Base-by-base conservation (phyloP, 345 rosid species). In the Aquilaria yunnanensis region DNA sequence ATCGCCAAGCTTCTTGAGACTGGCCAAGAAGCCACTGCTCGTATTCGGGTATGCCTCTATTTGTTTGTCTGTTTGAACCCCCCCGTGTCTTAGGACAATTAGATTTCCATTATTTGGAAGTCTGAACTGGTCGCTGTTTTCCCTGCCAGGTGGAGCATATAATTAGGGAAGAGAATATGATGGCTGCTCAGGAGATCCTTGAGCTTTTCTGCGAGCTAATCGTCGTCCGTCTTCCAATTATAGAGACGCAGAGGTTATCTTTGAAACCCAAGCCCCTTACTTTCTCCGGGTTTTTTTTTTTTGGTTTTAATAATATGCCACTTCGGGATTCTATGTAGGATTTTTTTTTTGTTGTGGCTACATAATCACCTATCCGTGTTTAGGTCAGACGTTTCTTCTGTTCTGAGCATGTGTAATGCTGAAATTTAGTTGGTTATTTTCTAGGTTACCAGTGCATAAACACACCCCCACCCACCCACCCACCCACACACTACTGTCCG, bases 1-100 rank as follows among this genome's bases (percentile, higher is more conserved):
- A 86, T 94, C 60, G 97, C 93, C 43, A 90, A 88, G 78, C 96
- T 90, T 72, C 95, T 94, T n/a, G 88, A 88, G 81, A 83, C 95
- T 51, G 97, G 99, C 62, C 99, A 94, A 81, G 99, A 94, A 75
- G 96, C 99, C 51, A 94, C 97, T 41, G 97, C 97, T 74, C 88
- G 97, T 11, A 94, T 94, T 71, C 86, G 99, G 86, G 97, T 90
- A 81, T 57, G 30, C 32, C 16, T 34, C 45, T 47, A 13, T 54
- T 9, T 37, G 43, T 49, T 10, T 5, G 6, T 47, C 12, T 41
- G 56, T 3, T 52, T 54, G 9, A 1, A 49, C 6, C 9, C 45
- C 2, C 10, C 34, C 10, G 9, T 23, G 14, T 30, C 49, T 37
- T 43, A 10, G 47, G 59, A 56, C 14, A 30, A 32, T 9, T 56